phyloP scores from a whole-genome alignment of 2,329 filamentous ascomycete genomes.

The Pseudophaeomoniella oleicola region DNA sequence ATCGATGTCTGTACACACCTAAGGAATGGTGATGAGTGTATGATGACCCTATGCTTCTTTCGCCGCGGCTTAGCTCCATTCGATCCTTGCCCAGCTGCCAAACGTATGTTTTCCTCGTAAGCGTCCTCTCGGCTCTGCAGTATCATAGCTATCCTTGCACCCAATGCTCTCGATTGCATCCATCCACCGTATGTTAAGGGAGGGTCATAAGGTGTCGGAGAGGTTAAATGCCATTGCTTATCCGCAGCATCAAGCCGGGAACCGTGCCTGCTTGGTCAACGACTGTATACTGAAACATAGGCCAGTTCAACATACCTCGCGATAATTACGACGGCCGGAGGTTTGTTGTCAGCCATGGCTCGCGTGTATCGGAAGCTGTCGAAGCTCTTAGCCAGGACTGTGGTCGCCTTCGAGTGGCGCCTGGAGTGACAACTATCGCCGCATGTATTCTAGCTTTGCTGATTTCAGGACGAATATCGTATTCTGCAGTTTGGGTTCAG shows the following conservation, averaged over 20 bases:
- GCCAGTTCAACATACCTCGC: constrained; percentile 19
- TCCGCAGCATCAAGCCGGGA: constrained; percentile 88
- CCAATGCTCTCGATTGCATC: constrained; percentile 70
- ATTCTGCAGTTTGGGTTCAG: no score
- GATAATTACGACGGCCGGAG: constrained; percentile 26
- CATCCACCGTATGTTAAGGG: constrained; percentile 91
- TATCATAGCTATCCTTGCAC: constrained; percentile 68
- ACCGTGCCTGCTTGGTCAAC: constrained; percentile 52
- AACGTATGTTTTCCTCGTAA: constrained; percentile 21
- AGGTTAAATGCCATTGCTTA: constrained; percentile 86
- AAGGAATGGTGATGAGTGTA: constrained; percentile 88
- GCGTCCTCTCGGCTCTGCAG: constrained; percentile 33
- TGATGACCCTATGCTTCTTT: constrained; percentile 59
- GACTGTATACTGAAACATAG: not conserved
- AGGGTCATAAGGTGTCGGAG: constrained; percentile 87
- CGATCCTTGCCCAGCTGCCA: constrained; percentile 4
- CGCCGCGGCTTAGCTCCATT: constrained; percentile 18
- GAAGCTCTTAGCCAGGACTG: no score
- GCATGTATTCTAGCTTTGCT: no score
- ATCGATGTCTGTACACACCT: constrained; percentile 87
- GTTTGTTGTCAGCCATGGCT: constrained; percentile 19
- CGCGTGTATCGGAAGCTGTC: no score
- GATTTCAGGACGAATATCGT: no score
- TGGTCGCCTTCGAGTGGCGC: no score
- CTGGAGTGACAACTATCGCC: no score